Conservation (phyloP, 2,329 filamentous ascomycete species). For the Aspergillus hiratsukae region DNA sequence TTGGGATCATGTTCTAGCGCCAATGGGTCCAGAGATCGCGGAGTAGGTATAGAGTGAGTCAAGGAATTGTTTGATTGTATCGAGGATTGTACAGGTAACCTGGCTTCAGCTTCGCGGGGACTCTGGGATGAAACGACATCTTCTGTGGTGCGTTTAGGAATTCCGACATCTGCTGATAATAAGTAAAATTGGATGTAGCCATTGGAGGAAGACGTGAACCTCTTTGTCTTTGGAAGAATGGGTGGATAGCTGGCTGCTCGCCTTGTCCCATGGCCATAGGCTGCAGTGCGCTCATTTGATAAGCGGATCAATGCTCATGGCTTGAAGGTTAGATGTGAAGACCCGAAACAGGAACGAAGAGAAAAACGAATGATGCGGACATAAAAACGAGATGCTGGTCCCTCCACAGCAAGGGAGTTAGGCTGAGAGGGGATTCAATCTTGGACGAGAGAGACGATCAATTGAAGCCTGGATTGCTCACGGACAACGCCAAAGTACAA, state of each 20-base stretch:
- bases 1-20: conserved; percentile 31
- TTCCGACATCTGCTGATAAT: conserved; percentile 16
- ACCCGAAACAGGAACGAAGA: background rate
- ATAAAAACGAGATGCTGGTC: background rate
- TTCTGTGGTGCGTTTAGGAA: conserved; percentile 5
- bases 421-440: background rate
- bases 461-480: conserved; percentile 7
- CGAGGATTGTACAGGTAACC: background rate
- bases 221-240: conserved; percentile 39
- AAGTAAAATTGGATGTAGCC: conserved; percentile 4
- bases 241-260: conserved; percentile 37
- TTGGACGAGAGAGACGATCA: conserved; percentile 1
- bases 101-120: background rate
- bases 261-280: conserved; percentile 36
- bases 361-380: background rate
- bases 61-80: background rate
- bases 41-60: background rate
- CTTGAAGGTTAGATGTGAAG: background rate
- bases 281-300: conserved; percentile 24
- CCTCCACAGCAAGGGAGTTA: background rate
- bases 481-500: conserved; percentile 5
- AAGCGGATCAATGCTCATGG: conserved; percentile 19
- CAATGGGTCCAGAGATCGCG: background rate
- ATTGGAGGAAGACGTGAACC: conserved; percentile 23
- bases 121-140: conserved; percentile 3